These are phyloP conservation scores for Lachancea fermentati DNA, from an alignment of 805 yeast species.

Conservation along the genomic window DNA sequence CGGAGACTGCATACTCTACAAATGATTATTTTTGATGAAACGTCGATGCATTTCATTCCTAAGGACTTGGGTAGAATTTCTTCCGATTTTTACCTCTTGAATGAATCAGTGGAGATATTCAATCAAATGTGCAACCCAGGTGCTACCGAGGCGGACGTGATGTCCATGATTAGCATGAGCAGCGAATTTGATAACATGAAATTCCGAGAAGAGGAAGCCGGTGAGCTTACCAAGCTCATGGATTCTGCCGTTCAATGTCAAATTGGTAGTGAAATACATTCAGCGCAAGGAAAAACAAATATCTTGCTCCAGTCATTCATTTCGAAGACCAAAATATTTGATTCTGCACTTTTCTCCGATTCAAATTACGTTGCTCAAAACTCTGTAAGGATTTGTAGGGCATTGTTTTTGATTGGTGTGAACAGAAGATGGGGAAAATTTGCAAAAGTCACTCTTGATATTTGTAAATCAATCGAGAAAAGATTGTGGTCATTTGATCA, in stretches of 20 bases:
- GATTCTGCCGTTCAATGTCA: conserved; percentile 71
- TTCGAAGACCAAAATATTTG: conserved; percentile 65
- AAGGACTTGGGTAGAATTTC: conserved; percentile 94
- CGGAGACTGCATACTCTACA: conserved; percentile 77
- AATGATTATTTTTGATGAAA: conserved; percentile 90
- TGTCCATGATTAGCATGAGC: conserved; percentile 85
- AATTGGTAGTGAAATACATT: conserved; percentile 67
- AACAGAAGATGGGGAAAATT: conserved; percentile 89
- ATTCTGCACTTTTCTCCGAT: conserved; percentile 81
- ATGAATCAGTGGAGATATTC: conserved; percentile 83
- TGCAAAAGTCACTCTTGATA: conserved; percentile 63
- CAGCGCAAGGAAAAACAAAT: conserved; percentile 82
- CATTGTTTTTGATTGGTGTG: conserved; percentile 79
- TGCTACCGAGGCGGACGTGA: conserved; percentile 88
- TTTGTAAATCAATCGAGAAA: conserved; percentile 82
- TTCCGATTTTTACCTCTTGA: conserved; percentile 83
- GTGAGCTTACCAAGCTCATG: conserved; percentile 58
- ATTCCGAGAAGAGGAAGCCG: conserved; percentile 79
- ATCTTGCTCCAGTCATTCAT: conserved; percentile 82
- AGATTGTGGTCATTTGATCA: conserved; percentile 87
- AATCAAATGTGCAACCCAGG: conserved; percentile 76
- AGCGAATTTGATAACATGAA: conserved; percentile 89
- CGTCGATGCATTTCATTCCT: conserved; percentile 68
- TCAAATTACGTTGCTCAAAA: conserved; percentile 93
- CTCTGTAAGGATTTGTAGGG: conserved; percentile 87